Evolutionary conservation across 305 asterid species (phyloP), one percentile per base, ranked within the genome.

Genomic region (Fraxinus baroniana): DNA sequence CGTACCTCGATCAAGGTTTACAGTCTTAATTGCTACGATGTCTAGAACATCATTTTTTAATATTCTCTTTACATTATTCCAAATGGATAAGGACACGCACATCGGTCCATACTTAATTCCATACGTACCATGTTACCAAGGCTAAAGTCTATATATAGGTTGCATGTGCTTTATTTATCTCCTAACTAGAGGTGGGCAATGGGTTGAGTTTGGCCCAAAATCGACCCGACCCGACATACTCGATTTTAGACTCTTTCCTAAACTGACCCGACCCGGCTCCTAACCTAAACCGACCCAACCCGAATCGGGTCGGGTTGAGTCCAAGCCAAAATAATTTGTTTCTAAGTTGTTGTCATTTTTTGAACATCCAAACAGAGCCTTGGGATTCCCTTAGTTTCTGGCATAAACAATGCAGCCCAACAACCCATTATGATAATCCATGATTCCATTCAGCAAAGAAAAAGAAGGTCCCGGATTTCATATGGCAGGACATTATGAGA

Each of bases 371-470:
- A n/a, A n/a, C n/a, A n/a, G n/a, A n/a, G n/a, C n/a, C n/a, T n/a
- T n/a, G 89, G 90, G 17, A 88, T 44, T 20, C 90, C 90, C 84
- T 87, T 87, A 0, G 91, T 88, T 77, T 90, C 93, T 7, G 93
- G 93, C 78, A 90, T 76, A 2, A 90, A 62, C 44, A 84, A 87
- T 1, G 7, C 1, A 12, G 84, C 89, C 32, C 86, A 80, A 30
- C 2, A 1, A 7, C 85, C 93, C 90, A 90, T 90, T n/a, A 87
- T 15, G 0, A 84, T 39, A 7, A 87, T 85, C 80, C 86, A 84
- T 0, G 33, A n/a, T n/a, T n/a, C n/a, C n/a, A n/a, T n/a, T n/a
- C 85, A 0, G 84, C 86, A 46, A 90, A 90, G 84, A 90, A 86
- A 83, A 86, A 86, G 87, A 88, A 90, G 46, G 84, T 88, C 3